Evolutionary conservation across 768 basidiomycete species (phyloP).

Genomic region (Lactifluus piperatus): DNA sequence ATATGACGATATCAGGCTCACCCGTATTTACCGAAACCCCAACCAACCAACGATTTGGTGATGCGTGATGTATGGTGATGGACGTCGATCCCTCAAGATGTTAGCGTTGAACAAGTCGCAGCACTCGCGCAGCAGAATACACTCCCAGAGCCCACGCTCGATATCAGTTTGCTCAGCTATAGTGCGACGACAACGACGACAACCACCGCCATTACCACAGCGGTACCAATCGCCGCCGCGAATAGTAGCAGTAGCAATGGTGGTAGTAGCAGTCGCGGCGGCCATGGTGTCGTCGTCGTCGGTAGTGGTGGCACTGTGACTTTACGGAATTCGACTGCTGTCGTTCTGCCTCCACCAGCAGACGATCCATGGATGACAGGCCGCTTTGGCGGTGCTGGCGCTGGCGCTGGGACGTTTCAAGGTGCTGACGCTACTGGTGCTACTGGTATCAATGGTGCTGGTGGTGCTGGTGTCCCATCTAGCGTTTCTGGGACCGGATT

Average conservation of each 20-base stretch:
- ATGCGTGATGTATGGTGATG: no score
- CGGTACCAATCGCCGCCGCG: slow-evolving; percentile 17
- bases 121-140: slow-evolving; percentile 68
- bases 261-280: no score
- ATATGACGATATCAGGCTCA: no score
- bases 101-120: slow-evolving; percentile 77
- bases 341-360: background rate
- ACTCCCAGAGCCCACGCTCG: slow-evolving; percentile 64
- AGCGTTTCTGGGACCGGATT: slow-evolving; percentile 62
- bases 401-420: slow-evolving; percentile 4
- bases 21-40: no score
- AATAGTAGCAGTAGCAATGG: background rate
- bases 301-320: background rate
- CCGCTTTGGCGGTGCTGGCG: slow-evolving; percentile 11
- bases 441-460: no score
- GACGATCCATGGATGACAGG: slow-evolving; percentile 13
- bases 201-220: slow-evolving; percentile 26
- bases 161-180: slow-evolving; percentile 42
- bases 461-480: slow-evolving; percentile 32
- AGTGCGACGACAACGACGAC: slow-evolving; percentile 22
- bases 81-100: slow-evolving; percentile 51
- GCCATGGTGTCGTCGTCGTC: no score
- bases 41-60: background rate
- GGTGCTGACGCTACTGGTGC: slow-evolving; percentile 5
- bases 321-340: background rate